A percentile compares a stretch with the other conserved stretches of the same genome.
These are phyloP conservation scores for Trichoderma parareesei DNA, from an alignment of 495 filamentous ascomycete species.

Conservation along the genomic window DNA sequence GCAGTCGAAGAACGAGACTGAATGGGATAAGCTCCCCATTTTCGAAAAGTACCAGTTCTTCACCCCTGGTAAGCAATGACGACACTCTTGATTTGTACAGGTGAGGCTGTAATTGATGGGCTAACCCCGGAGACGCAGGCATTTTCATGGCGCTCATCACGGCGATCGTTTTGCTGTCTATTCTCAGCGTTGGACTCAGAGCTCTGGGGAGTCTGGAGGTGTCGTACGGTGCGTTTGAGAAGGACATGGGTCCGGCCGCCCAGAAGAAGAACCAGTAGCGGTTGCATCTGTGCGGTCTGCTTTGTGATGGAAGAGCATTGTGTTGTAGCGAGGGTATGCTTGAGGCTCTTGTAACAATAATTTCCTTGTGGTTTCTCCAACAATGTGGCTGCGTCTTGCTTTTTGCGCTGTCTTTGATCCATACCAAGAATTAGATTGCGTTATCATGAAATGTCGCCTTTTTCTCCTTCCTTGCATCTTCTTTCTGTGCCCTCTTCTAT, in stretches of 20 bases:
- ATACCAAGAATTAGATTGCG: not conserved
- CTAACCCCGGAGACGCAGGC: slow-evolving; percentile 34
- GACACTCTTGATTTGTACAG: not conserved
- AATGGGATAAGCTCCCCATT: slow-evolving; percentile 44
- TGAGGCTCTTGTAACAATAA: not conserved
- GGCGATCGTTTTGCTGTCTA: slow-evolving; percentile 55
- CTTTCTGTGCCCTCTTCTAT: not conserved
- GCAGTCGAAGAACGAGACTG: slow-evolving; percentile 19
- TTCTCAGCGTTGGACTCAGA: slow-evolving; percentile 67
- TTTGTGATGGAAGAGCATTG: not conserved
- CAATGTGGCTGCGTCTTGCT: not conserved
- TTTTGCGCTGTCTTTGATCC: not conserved
- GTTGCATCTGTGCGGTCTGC: too few species aligned
- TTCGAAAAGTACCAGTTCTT: slow-evolving; percentile 93
- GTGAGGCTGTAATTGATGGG: slow-evolving; percentile 27
- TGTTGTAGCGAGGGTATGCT: not conserved
- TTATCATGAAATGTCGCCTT: too few species aligned
- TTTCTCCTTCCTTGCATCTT: too few species aligned
- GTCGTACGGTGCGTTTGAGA: slow-evolving; percentile 89
- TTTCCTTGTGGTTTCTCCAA: not conserved
- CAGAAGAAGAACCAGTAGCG: slow-evolving; percentile 73
- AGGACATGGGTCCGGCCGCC: slow-evolving; percentile 79
- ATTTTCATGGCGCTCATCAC: slow-evolving; percentile 73
- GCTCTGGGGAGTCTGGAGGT: slow-evolving; percentile 76
- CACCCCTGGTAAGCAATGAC: slow-evolving; percentile 44